Conservation (phyloP, 352 stramenopile species). For the Phytophthora multivora region DNA sequence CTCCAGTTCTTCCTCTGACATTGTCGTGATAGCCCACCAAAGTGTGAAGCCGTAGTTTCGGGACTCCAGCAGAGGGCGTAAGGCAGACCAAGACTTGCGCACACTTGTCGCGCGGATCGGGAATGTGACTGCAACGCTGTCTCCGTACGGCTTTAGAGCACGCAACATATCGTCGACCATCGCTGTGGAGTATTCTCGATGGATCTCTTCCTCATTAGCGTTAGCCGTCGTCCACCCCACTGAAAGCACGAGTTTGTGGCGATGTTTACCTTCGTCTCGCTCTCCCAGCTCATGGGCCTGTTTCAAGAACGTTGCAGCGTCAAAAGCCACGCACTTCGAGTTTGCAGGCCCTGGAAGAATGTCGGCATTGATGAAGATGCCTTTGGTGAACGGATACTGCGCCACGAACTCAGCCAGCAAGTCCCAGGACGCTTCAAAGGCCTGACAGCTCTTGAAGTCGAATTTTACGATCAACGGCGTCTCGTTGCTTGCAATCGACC, state of each 20-base stretch:
- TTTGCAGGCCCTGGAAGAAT: conserved; percentile 65
- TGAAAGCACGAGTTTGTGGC: conserved; percentile 72
- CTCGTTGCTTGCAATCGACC: not conserved
- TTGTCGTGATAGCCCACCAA: conserved; percentile 69
- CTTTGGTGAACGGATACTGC: conserved; percentile 50
- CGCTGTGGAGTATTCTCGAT: conserved; percentile 48
- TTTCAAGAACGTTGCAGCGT: conserved; percentile 52
- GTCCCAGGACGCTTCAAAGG: conserved; percentile 44
- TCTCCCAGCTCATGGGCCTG: conserved; percentile 40
- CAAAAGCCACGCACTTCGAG: conserved; percentile 42
- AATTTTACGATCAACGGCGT: conserved; percentile 72
- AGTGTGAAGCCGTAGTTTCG: conserved; percentile 67
- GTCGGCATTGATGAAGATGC: conserved; percentile 75
- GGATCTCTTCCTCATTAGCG: conserved; percentile 50
- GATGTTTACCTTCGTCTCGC: conserved; percentile 31
- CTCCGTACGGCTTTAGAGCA: conserved; percentile 43
- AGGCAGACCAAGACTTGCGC: conserved; percentile 52
- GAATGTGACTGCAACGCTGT: conserved; percentile 63
- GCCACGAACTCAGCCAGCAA: conserved; percentile 42
- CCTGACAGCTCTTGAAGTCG: conserved; percentile 71
- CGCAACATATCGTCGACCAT: conserved; percentile 71
- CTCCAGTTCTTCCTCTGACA: conserved; percentile 53
- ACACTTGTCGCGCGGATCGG: conserved; percentile 66
- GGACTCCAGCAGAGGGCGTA: conserved; percentile 47
- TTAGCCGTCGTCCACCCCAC: conserved; percentile 77